Percentiles rank a stretch among this genome's conserved stretches.
phyloP scores from a whole-genome alignment of 2,329 filamentous ascomycete genomes.

The Clarireedia paspali region DNA sequence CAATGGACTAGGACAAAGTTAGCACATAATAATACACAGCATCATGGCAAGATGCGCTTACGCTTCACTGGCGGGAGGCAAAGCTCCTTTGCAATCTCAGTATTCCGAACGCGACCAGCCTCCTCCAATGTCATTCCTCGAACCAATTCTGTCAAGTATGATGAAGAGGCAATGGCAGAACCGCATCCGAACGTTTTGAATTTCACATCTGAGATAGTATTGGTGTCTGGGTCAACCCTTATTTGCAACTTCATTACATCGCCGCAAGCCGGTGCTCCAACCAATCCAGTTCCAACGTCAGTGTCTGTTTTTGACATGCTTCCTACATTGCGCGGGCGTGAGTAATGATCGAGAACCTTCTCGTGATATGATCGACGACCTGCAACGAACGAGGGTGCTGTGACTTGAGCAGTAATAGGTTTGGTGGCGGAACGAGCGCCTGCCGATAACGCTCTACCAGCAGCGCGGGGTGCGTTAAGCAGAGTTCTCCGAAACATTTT shows the following conservation, averaged over 20 bases:
- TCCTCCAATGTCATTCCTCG: conserved; percentile 95
- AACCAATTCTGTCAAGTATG: conserved; percentile 90
- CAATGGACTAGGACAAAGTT: conserved; percentile 59
- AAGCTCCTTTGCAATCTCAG: conserved; percentile 95
- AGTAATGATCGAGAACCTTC: conserved; percentile 71
- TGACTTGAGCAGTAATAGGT: conserved; percentile 17
- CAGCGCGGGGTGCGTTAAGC: conserved; percentile 23
- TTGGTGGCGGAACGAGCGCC: conserved; percentile 19
- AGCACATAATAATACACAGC: conserved; percentile 14
- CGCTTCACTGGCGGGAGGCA: conserved; percentile 82
- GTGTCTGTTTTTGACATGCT: conserved; percentile 70
- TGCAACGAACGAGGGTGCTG: conserved; percentile 19
- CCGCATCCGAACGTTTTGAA: conserved; percentile 98
- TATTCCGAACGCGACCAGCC: conserved; percentile 87
- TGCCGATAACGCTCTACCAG: conserved; percentile 25
- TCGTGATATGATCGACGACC: conserved; percentile 29
- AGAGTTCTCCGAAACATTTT: conserved; percentile 28
- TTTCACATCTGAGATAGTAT: conserved; percentile 88
- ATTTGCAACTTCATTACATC: conserved; percentile 95
- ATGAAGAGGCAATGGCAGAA: conserved; percentile 87
- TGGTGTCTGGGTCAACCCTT: conserved; percentile 78
- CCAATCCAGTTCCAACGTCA: conserved; percentile 85
- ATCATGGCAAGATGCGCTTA: conserved; percentile 39
- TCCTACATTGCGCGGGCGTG: conserved; percentile 69
- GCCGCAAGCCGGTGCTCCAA: conserved; percentile 83